Conservation (phyloP, 352 stramenopile species). For the Globisporangium spiculum region DNA sequence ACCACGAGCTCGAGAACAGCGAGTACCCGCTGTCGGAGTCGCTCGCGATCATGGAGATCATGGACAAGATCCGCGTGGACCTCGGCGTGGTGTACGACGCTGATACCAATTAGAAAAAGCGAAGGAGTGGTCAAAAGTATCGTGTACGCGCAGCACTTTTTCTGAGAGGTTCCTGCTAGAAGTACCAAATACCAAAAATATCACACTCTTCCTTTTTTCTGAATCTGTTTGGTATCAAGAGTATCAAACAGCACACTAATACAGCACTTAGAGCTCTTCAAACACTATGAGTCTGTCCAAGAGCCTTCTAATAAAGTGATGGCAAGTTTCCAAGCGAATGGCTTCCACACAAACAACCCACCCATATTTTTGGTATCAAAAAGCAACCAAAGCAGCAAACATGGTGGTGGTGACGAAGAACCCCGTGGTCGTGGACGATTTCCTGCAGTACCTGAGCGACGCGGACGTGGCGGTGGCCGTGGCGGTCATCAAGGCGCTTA, state of each 20-base stretch:
- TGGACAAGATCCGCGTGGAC: conserved; percentile 67
- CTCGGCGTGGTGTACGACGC: conserved; percentile 58
- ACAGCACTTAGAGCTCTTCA: neutral
- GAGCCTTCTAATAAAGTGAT: neutral
- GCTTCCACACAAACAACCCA: conserved; percentile 68
- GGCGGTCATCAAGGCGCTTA: conserved; percentile 92
- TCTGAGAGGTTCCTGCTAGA: neutral
- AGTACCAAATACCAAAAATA: neutral
- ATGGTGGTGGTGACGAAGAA: conserved; percentile 7
- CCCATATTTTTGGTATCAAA: neutral
- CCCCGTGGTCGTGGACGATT: conserved; percentile 63
- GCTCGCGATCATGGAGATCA: conserved; percentile 56
- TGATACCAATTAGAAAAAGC: conserved; percentile 20
- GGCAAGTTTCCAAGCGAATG: neutral
- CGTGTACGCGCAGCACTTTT: neutral
- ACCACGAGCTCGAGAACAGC: conserved; percentile 35
- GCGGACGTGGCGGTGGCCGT: conserved; percentile 88
- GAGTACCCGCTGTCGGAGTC: conserved; percentile 68
- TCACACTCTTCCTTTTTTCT: neutral
- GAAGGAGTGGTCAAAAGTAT: neutral
- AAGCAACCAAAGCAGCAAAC: neutral
- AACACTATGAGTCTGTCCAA: neutral
- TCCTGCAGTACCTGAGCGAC: conserved; percentile 69
- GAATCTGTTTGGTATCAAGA: neutral
- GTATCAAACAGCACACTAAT: neutral